Base-by-base conservation (phyloP, 306 rosid species). In the Carpinus fangiana region DNA sequence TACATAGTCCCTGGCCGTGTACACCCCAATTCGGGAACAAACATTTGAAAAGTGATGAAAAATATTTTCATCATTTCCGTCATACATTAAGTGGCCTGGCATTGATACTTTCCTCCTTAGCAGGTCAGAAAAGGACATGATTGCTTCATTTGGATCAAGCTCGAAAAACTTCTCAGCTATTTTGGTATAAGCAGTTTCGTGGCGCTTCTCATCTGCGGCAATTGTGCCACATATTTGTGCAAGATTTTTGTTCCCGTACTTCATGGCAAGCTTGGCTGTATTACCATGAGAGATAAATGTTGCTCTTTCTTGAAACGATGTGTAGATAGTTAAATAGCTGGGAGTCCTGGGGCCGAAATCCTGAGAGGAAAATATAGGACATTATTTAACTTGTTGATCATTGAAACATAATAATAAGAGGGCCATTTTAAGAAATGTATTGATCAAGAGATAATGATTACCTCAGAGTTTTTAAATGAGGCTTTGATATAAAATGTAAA, bases 31-130 rank as follows among this genome's bases (percentile, higher is more conserved):
- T 70, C 90, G 87, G 86, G 91, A 96, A 23, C 97, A 93, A 12
- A 91, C 93, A 0, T 90, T 74, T 0, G 97, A 86, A 57, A 86
- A 93, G 88, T 89, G 87, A 0, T 93, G 87, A 9, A 93, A 93
- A 50, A 93, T 88, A 76, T 80, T 79, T 76, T 91, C 88, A 0
- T 91, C 95, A 0, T 69, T 86, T 41, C 98, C 98, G 55, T 93
- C 98, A 45, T 85, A 93, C 98, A 91, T 93, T 68, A 91, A 82
- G 82, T 93, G 98, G 5, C 95, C 97, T 36, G 98, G 94, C 94
- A 91, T 93, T 12, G 93, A 69, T 38, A 93, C 85, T 75, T 91
- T 91, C 92, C 87, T 93, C 89, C 89, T 90, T 97, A 91, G 90
- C 97, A 93, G 88, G 86, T 91, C 88, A 55, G 96, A 92, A 62